Evolutionary conservation across 2,329 filamentous ascomycete genomes (phyloP), one percentile per base, ranked within the genome.

Genomic region (Aureobasidium sp.): DNA sequence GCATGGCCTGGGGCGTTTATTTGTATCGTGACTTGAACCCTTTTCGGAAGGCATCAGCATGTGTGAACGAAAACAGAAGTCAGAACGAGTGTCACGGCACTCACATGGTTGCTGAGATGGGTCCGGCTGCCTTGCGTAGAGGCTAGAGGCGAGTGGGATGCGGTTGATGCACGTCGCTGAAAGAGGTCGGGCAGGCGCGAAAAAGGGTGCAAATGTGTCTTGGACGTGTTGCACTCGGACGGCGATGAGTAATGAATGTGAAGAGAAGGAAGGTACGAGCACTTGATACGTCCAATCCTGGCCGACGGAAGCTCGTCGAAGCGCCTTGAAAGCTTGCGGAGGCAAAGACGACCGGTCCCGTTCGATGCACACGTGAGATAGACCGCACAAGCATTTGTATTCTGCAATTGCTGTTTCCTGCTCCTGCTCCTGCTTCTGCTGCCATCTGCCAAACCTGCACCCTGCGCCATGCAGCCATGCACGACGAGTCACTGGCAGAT

Each of bases 1-100:
- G 78, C 76, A 72, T 85, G 80, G 72, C 89, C 85, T 66, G 87
- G 85, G 67, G 88, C 88, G 72, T 88, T 88, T 73, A 96, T 89
- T 74, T 85, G 90, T 75, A 96, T 85, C 58, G 91, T 94, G 77
- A 96, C 88, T 75, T 87, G 89, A 63, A 78, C 77, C 91, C 91
- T 96, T 68, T 42, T 33, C 11, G 24, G 5, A 8, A 29, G 35
- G 37, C 37, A 39, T 61, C 42, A 54, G 60, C 40, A 61, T 53
- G 50, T 33, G 35, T 33, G 44, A 35, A 39, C 56, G 33, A 24
- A 39, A 59, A 39, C 9, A 49, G 56, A 24, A 44, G 40, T 44
- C 40, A 44, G 40, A 48, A 48, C 45, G 31, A 48, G 57, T 60
- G 57, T 49, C 45, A 60, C 57, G 27, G 40, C 33, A 62, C 60